Evolutionary conservation across 2,329 filamentous ascomycete genomes (phyloP), one percentile per base, ranked within the genome.

Genomic region (Trichoderma brevicompactum): DNA sequence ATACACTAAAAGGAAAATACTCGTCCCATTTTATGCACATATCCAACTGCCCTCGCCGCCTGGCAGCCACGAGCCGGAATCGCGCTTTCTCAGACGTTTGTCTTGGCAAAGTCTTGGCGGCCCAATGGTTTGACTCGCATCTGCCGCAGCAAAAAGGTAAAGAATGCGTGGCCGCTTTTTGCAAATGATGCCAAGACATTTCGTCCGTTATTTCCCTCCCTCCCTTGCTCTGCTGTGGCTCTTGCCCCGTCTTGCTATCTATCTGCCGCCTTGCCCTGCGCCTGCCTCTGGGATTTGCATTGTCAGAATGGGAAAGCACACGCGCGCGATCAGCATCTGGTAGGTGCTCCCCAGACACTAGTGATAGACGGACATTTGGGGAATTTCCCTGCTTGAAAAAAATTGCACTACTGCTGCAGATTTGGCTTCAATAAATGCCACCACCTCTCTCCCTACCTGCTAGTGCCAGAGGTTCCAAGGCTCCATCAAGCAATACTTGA

Each of bases 71-170:
- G 34, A 49, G 17, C 58, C 38, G 46, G 59, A 38, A 63, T 53
- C 44, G 17, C n/a, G 2, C 44, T 10, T 53, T 54, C 48, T 13
- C 38, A 62, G 40, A 63, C 49, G 36, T 17, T 43, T 23, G 38
- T 53, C 60, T 63, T 63, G 60, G 60, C 60, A 63, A 50, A 38
- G 60, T 43, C 60, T 63, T 63, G 60, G 60, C 60, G 17, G 40
- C 40, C 58, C 60, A 34, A 36, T 44, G 28, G 49, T 38, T 63
- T 63, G 60, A 63, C 60, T 63, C 49, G 32, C 58, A 46, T 7
- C 2, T 13, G 12, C 15, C 40, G 36, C 46, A 23, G 23, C 46
- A 41, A 34, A n/a, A 12, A 36, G 12, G 12, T n/a, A 49, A 44
- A 10, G 41, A 54, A 46, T 53, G 49, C 49, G 28, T 54, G 40